phyloP scores from a whole-genome alignment of 306 rosid species.

The Lablab purpureus region DNA sequence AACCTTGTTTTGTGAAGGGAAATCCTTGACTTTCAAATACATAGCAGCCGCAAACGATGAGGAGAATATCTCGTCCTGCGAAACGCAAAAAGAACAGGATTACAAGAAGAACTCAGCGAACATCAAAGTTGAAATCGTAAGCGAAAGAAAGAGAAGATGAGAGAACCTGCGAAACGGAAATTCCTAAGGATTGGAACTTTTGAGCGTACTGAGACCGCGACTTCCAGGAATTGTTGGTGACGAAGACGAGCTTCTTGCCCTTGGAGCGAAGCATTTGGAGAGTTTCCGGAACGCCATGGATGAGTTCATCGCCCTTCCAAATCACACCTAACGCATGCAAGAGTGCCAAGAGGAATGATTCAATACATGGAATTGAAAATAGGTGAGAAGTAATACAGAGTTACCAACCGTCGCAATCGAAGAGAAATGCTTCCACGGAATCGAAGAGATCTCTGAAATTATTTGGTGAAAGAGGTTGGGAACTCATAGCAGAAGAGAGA shows the following conservation, averaged over 20 bases:
- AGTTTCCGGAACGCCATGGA: slow-evolving; percentile 75
- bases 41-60: slow-evolving; percentile 98
- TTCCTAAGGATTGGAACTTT: slow-evolving; percentile 85
- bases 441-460: slow-evolving; percentile 59
- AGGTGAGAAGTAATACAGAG: neutral
- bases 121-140: neutral
- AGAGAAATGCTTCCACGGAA: slow-evolving; percentile 85
- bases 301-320: slow-evolving; percentile 86
- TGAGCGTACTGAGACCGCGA: slow-evolving; percentile 72
- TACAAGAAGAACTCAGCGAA: neutral
- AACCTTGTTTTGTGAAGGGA: slow-evolving; percentile 84
- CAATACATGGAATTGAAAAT: neutral
- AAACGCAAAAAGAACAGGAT: neutral
- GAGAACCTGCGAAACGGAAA: slow-evolving; percentile 58
- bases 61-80: slow-evolving; percentile 88
- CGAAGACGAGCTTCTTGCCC: slow-evolving; percentile 89
- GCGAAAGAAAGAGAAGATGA: neutral
- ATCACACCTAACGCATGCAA: slow-evolving; percentile 64
- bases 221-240: slow-evolving; percentile 82
- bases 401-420: slow-evolving; percentile 87
- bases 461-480: slow-evolving; percentile 52
- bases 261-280: slow-evolving; percentile 82
- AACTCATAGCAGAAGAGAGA: neutral
- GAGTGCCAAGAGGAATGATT: neutral
- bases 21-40: slow-evolving; percentile 81